These are phyloP conservation scores for Pestalotiopsis fici DNA, from an alignment of 2,329 filamentous ascomycete species.

Conservation along the genomic window DNA sequence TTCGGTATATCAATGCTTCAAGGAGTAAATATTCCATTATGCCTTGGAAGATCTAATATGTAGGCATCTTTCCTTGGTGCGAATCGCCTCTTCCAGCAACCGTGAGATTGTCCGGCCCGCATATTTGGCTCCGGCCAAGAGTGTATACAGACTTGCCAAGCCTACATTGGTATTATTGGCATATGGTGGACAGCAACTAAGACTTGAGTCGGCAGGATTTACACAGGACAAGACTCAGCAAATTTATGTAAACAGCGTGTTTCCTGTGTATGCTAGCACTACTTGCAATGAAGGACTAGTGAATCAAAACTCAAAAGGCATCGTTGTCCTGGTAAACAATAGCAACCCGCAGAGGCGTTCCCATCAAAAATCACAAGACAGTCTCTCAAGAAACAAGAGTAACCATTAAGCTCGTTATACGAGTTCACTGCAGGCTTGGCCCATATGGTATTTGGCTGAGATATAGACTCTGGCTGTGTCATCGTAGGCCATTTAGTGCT, in stretches of 20 bases:
- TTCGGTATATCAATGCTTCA: too few relatives aligned
- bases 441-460: background rate
- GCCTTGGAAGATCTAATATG: too few relatives aligned
- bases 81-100: too few relatives aligned
- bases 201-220: background rate
- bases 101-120: too few relatives aligned
- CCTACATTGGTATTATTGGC: background rate
- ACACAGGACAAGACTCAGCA: too few relatives aligned
- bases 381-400: background rate
- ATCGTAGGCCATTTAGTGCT: background rate
- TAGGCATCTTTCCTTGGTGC: too few relatives aligned
- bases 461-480: background rate
- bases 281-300: background rate
- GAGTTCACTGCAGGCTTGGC: background rate
- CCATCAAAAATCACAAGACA: background rate
- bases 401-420: background rate
- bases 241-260: background rate
- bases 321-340: background rate
- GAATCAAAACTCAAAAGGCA: background rate
- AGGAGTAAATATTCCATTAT: too few relatives aligned
- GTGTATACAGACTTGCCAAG: background rate
- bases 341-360: background rate
- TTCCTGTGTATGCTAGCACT: background rate
- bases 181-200: background rate
- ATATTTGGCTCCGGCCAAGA: background rate